Percentiles rank a stretch among this genome's conserved stretches.
Evolutionary conservation across 2,329 filamentous ascomycete genomes (phyloP).

Genomic region (Lecanicillium sp.): DNA sequence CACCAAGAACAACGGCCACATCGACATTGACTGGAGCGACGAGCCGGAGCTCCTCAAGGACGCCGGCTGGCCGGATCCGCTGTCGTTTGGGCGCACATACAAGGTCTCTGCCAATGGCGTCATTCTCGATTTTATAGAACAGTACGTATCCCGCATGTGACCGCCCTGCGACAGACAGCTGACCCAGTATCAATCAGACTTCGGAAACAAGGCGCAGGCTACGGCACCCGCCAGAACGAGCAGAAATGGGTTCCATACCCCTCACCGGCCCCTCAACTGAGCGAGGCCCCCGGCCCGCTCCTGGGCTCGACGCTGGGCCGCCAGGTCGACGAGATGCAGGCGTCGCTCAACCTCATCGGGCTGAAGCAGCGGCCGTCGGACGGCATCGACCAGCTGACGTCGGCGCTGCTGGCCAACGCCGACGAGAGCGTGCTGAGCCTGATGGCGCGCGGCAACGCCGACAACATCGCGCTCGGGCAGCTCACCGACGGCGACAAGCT

Average conservation of each 20-base stretch:
- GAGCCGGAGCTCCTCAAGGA: constrained; percentile 52
- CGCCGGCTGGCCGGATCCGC: constrained; percentile 50
- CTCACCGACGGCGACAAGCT: constrained; percentile 37
- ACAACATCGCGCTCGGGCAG: constrained; percentile 35
- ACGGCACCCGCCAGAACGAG: constrained; percentile 27
- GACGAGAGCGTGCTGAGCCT: constrained; percentile 39
- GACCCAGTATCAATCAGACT: constrained; percentile 23
- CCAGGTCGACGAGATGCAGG: constrained; percentile 57
- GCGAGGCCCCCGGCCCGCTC: constrained; percentile 15
- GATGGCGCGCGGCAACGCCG: constrained; percentile 42
- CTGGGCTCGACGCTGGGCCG: constrained; percentile 34
- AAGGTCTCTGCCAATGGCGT: constrained; percentile 59
- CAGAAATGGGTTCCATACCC: constrained; percentile 26
- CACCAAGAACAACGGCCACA: constrained; percentile 62
- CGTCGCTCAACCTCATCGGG: constrained; percentile 57
- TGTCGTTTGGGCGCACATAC: constrained; percentile 59
- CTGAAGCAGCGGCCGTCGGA: constrained; percentile 46
- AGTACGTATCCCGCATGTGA: constrained; percentile 35
- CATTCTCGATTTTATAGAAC: constrained; percentile 65
- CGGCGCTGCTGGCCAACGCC: constrained; percentile 55
- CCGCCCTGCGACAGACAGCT: constrained; percentile 1
- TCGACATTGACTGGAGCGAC: constrained; percentile 60
- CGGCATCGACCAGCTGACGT: constrained; percentile 47
- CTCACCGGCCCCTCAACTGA: constrained; percentile 18
- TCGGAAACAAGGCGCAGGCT: constrained; percentile 33